Percentiles rank a stretch among this genome's conserved stretches.
Conservation (phyloP, 768 basidiomycete species). For the Trametes cinnabarina region DNA sequence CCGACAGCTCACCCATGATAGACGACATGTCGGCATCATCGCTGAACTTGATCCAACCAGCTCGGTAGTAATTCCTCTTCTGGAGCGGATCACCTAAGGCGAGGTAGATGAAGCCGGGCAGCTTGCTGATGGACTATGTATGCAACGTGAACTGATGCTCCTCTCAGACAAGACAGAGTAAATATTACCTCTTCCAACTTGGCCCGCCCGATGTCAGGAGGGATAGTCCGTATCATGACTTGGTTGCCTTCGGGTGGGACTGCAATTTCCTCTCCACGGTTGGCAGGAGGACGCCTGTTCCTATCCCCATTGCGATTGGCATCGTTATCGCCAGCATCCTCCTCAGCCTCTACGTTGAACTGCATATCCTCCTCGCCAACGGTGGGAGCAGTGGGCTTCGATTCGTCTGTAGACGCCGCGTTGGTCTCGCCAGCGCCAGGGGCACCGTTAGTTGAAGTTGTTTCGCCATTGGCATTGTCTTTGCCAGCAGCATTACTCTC, state of each 20-base stretch:
- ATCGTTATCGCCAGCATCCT: slow-evolving; percentile 65
- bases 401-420: slow-evolving; percentile 45
- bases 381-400: slow-evolving; percentile 37
- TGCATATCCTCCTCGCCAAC: slow-evolving; percentile 71
- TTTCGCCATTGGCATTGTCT: slow-evolving; percentile 47
- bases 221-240: slow-evolving; percentile 93
- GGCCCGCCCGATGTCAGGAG: slow-evolving; percentile 85
- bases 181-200: slow-evolving; percentile 82
- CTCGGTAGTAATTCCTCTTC: slow-evolving; percentile 91
- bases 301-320: slow-evolving; percentile 29
- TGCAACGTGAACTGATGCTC: no score
- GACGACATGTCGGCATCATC: slow-evolving; percentile 80
- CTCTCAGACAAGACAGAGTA: no score
- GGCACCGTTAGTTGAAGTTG: slow-evolving; percentile 34
- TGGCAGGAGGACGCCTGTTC: slow-evolving; percentile 53
- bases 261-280: slow-evolving; percentile 66
- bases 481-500: slow-evolving; percentile 50
- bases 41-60: slow-evolving; percentile 87
- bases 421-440: slow-evolving; percentile 41
- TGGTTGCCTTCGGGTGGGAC: slow-evolving; percentile 75
- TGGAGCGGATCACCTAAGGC: slow-evolving; percentile 90
- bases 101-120: slow-evolving; percentile 84
- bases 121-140: slow-evolving; percentile 37
- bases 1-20: slow-evolving; percentile 72
- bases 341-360: slow-evolving; percentile 69